Conservation (phyloP, 2,329 filamentous ascomycete species). For the Thermoascus crustaceus region DNA sequence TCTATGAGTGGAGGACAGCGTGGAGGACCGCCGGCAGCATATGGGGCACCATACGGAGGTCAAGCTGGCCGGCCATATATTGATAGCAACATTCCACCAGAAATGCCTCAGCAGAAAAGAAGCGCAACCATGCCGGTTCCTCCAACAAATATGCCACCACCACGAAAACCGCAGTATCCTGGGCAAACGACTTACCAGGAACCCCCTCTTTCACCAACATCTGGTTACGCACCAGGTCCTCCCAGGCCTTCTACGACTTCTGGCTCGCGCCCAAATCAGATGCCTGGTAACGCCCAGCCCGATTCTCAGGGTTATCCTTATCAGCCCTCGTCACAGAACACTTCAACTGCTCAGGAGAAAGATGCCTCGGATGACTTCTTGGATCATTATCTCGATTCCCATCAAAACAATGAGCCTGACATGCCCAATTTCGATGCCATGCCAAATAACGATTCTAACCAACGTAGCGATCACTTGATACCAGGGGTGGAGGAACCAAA, state of each 20-base stretch:
- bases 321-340: background rate
- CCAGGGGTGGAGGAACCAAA: constrained; percentile 26
- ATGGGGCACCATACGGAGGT: constrained; percentile 8
- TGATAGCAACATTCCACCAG: constrained; percentile 18
- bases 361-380: constrained; percentile 34
- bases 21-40: constrained; percentile 13
- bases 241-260: constrained; percentile 20
- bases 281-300: background rate
- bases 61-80: constrained; percentile 19
- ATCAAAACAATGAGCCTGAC: constrained; percentile 42
- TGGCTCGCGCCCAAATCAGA: constrained; percentile 4
- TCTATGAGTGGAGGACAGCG: constrained; percentile 16
- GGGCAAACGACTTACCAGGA: constrained; percentile 29
- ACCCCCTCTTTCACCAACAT: constrained; percentile 12
- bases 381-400: constrained; percentile 46
- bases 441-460: constrained; percentile 15
- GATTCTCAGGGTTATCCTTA: background rate
- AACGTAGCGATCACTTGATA: constrained; percentile 10
- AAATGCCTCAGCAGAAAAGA: constrained; percentile 23
- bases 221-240: constrained; percentile 5
- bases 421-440: constrained; percentile 58
- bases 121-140: constrained; percentile 31
- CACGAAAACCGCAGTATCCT: constrained; percentile 22
- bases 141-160: constrained; percentile 9
- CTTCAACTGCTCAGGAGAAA: constrained; percentile 6